A percentile compares a stretch with the other conserved stretches of the same genome.
Conservation (phyloP, 192 early-diverging fungal species). For the Coemansia sp. region DNA sequence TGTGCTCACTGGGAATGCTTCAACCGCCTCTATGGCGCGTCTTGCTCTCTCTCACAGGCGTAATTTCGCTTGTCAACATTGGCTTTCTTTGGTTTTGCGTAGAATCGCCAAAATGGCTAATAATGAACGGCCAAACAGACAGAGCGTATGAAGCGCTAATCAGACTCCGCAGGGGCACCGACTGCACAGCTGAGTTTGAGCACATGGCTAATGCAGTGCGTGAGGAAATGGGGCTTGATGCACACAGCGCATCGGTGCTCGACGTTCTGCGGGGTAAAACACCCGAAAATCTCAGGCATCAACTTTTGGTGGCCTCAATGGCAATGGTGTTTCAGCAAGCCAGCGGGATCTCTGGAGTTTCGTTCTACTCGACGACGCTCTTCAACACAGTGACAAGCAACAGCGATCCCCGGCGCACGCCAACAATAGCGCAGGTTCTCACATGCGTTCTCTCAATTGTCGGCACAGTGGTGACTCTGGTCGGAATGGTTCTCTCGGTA, state of each 20-base stretch:
- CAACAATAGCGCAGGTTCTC: slow-evolving; percentile 39
- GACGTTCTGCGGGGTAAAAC: slow-evolving; percentile 54
- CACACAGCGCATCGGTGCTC: slow-evolving; percentile 38
- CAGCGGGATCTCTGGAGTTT: slow-evolving; percentile 74
- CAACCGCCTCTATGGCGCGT: slow-evolving; percentile 68
- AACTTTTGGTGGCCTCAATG: slow-evolving; percentile 59
- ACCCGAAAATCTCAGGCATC: slow-evolving; percentile 55
- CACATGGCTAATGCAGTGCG: slow-evolving; percentile 52
- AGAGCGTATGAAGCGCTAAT: slow-evolving; percentile 53
- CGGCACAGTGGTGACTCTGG: slow-evolving; percentile 18
- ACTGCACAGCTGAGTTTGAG: slow-evolving; percentile 57
- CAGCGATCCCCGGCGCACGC: slow-evolving; percentile 6
- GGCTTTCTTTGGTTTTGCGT: slow-evolving; percentile 61
- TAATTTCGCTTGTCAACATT: slow-evolving; percentile 54
- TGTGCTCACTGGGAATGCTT: too few species aligned
- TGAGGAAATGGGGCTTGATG: slow-evolving; percentile 12
- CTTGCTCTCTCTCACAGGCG: slow-evolving; percentile 57
- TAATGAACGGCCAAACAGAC: slow-evolving; percentile 53
- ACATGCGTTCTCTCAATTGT: slow-evolving; percentile 25
- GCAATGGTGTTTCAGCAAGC: slow-evolving; percentile 73
- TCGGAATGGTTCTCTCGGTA: slow-evolving; percentile 56
- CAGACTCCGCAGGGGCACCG: slow-evolving; percentile 48
- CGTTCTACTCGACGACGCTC: slow-evolving; percentile 76
- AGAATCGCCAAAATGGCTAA: slow-evolving; percentile 74
- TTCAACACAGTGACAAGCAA: slow-evolving; percentile 49